Evolutionary conservation across 352 stramenopile genomes (phyloP).

Genomic region (Pythium diclinum): DNA sequence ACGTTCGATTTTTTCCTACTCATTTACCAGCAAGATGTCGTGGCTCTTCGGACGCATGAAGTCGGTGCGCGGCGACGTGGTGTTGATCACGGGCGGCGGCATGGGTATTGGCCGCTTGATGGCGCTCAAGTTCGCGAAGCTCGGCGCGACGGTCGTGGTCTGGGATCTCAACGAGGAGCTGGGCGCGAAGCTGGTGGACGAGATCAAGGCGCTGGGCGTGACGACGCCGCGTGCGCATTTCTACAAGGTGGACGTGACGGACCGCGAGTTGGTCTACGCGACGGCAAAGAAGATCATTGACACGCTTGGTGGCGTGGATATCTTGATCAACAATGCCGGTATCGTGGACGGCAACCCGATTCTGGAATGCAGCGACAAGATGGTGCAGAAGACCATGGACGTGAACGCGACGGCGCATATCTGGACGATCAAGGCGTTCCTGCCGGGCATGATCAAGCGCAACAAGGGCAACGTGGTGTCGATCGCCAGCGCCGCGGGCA

Average conservation of each 20-base stretch:
- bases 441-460: slow-evolving; percentile 38
- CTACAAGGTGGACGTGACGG: slow-evolving; percentile 38
- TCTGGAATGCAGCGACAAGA: slow-evolving; percentile 34
- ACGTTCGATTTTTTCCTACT: background rate
- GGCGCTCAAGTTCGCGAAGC: slow-evolving; percentile 35
- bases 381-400: slow-evolving; percentile 38
- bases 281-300: slow-evolving; percentile 21
- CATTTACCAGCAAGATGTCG: slow-evolving; percentile 7
- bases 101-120: slow-evolving; percentile 39
- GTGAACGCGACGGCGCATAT: slow-evolving; percentile 46
- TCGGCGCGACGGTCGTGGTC: slow-evolving; percentile 38
- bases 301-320: slow-evolving; percentile 36
- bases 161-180: slow-evolving; percentile 38
- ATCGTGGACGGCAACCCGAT: slow-evolving; percentile 45
- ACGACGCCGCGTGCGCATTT: slow-evolving; percentile 20
- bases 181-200: slow-evolving; percentile 28
- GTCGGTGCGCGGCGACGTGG: slow-evolving; percentile 26
- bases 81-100: slow-evolving; percentile 33
- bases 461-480: slow-evolving; percentile 42
- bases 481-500: slow-evolving; percentile 38
- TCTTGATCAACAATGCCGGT: slow-evolving; percentile 52
- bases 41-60: slow-evolving; percentile 21
- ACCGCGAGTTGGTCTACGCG: slow-evolving; percentile 32
- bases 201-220: slow-evolving; percentile 32
- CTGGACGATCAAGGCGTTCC: slow-evolving; percentile 44